phyloP scores from a whole-genome alignment of 2,329 filamentous ascomycete species.

The Curvularia eragrostidis region DNA sequence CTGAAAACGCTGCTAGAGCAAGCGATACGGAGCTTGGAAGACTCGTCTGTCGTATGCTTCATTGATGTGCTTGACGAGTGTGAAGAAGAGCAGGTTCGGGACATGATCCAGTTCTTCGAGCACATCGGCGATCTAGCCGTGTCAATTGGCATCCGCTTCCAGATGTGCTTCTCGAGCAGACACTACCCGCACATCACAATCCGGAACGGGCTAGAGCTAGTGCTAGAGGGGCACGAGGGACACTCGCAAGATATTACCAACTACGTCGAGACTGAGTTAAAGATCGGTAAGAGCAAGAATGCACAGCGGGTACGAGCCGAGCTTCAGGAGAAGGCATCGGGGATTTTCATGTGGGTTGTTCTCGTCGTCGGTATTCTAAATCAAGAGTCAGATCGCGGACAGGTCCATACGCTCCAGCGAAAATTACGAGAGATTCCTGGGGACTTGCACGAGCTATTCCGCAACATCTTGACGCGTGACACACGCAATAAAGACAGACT shows the following conservation, averaged over 20 bases:
- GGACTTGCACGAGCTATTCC: neutral
- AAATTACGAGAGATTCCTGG: neutral
- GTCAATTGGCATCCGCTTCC: constrained; percentile 24
- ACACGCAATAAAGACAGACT: constrained; percentile 15
- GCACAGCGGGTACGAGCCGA: constrained; percentile 33
- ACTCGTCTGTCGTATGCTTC: constrained; percentile 30
- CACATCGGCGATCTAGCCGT: constrained; percentile 42
- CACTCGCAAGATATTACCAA: constrained; percentile 49
- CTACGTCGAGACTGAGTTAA: constrained; percentile 30
- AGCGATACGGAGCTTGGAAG: constrained; percentile 21
- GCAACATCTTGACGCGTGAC: constrained; percentile 47
- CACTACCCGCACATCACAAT: constrained; percentile 57
- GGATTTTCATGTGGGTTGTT: too few species aligned
- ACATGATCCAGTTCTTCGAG: constrained; percentile 57
- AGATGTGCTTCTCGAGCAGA: constrained; percentile 34
- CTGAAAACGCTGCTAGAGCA: constrained; percentile 30
- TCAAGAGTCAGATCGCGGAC: constrained; percentile 50
- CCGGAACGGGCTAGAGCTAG: constrained; percentile 33
- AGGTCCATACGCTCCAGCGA: neutral
- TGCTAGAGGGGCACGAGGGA: constrained; percentile 48
- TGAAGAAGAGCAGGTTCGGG: constrained; percentile 51
- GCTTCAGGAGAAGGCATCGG: constrained; percentile 49
- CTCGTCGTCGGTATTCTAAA: constrained; percentile 54
- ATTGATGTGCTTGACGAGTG: constrained; percentile 61
- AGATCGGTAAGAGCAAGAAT: constrained; percentile 26